A percentile compares a stretch with the other conserved stretches of the same genome.
Evolutionary conservation across 768 basidiomycete species (phyloP).

Genomic region (Gelatoporia subvermispora): DNA sequence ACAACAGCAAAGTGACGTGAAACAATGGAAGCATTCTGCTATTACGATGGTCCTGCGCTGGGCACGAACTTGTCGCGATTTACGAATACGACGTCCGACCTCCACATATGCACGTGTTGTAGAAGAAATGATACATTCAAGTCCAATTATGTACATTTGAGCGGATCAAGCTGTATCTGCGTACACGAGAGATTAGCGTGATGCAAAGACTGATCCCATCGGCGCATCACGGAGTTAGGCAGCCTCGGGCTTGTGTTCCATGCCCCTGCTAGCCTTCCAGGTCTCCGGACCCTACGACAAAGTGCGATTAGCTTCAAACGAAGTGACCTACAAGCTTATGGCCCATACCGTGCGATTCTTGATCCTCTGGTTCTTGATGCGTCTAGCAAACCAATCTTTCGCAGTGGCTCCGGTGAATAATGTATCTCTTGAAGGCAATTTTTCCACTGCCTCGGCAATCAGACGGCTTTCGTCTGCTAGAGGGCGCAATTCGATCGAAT

Average conservation of each 20-base stretch:
- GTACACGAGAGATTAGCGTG: neutral
- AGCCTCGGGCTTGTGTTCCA: constrained; percentile 14
- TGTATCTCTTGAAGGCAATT: constrained; percentile 29
- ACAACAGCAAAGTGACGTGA: too few species aligned
- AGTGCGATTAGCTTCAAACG: neutral
- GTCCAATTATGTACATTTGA: neutral
- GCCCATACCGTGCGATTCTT: constrained; percentile 37
- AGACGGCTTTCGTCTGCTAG: constrained; percentile 45
- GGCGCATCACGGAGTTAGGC: neutral
- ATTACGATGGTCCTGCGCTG: too few species aligned
- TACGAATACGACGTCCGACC: too few species aligned
- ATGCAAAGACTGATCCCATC: neutral
- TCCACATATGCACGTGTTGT: too few species aligned
- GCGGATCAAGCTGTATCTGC: neutral
- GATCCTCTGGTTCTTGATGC: constrained; percentile 36
- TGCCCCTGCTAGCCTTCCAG: constrained; percentile 18
- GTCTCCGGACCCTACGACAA: constrained; percentile 17
- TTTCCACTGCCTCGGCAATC: constrained; percentile 40
- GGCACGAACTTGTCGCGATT: too few species aligned
- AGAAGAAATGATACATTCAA: neutral
- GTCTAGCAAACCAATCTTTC: constrained; percentile 36
- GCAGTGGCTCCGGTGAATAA: constrained; percentile 33
- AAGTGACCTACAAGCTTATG: neutral
- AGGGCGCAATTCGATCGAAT: constrained; percentile 46
- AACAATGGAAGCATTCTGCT: too few species aligned